These are phyloP conservation scores for Paraconiothyrium sp. DNA, from an alignment of 2,329 filamentous ascomycete genomes.

Conservation along the genomic window DNA sequence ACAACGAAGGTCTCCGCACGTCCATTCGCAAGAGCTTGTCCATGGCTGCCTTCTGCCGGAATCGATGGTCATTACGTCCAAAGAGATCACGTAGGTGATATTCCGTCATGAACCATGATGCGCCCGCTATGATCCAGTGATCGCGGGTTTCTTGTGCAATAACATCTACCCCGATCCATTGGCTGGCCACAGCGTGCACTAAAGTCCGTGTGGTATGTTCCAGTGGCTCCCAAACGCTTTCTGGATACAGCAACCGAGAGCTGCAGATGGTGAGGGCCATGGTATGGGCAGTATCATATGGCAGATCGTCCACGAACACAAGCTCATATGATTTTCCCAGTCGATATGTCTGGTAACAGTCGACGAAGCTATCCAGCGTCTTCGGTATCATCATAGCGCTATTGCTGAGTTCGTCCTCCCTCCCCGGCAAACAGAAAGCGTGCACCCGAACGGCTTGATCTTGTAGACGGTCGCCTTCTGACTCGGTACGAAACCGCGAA, in stretches of 20 bases:
- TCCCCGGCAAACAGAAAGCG: constrained; percentile 88
- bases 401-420: constrained; percentile 83
- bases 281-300: constrained; percentile 76
- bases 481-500: constrained; percentile 85
- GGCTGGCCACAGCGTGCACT: constrained; percentile 84
- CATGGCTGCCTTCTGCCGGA: constrained; percentile 83
- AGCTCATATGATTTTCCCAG: constrained; percentile 87
- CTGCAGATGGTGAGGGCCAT: constrained; percentile 90
- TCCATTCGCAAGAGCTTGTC: constrained; percentile 86
- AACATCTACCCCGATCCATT: constrained; percentile 95
- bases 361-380: constrained; percentile 90
- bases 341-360: constrained; percentile 88
- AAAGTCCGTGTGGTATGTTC: constrained; percentile 82
- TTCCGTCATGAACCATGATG: constrained; percentile 95
- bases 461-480: constrained; percentile 90
- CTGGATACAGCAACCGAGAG: constrained; percentile 82
- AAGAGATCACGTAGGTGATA: constrained; percentile 89
- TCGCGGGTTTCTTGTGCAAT: constrained; percentile 83
- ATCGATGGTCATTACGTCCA: constrained; percentile 94
- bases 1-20: constrained; percentile 81
- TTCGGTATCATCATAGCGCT: constrained; percentile 84
- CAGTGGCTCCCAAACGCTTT: constrained; percentile 85
- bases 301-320: constrained; percentile 91
- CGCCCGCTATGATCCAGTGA: constrained; percentile 87
- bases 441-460: constrained; percentile 88